These are phyloP conservation scores for Casuarina equisetifolia DNA, from an alignment of 306 rosid species.

Conservation along the genomic window DNA sequence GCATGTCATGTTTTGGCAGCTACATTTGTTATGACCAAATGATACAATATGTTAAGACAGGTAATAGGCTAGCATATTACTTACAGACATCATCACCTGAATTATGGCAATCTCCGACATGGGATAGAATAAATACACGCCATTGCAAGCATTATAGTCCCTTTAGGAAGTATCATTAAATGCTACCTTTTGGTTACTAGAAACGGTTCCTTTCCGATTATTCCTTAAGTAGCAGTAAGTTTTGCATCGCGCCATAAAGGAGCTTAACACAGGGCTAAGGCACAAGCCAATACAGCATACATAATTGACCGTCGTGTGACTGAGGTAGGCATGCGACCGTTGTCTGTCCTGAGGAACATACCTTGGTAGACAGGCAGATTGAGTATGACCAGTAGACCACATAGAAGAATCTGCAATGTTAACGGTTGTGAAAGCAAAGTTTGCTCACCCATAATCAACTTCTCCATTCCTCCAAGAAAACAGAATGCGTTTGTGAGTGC, in stretches of 20 bases:
- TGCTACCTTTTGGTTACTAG: not conserved
- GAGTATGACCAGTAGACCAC: not conserved
- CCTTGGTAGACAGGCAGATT: slow-evolving; percentile 7
- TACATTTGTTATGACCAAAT: not conserved
- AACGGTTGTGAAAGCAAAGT: not conserved
- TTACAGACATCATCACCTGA: not conserved
- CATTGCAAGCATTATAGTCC: not conserved
- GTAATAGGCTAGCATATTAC: not conserved
- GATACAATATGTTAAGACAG: not conserved
- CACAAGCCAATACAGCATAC: slow-evolving; percentile 7
- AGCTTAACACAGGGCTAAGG: not conserved
- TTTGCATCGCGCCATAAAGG: too few species aligned
- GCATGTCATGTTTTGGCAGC: not conserved
- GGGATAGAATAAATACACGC: not conserved
- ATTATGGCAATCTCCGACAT: not conserved
- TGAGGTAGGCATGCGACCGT: not conserved
- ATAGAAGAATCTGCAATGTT: slow-evolving; percentile 1
- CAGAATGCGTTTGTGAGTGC: not conserved
- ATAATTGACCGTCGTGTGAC: not conserved
- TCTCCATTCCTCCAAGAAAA: not conserved
- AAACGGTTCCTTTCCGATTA: not conserved
- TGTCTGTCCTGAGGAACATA: not conserved
- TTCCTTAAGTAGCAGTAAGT: too few species aligned
- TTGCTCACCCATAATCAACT: not conserved
- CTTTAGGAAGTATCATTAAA: not conserved